phyloP scores from a whole-genome alignment of 257 asterid genomes.

The Nicotiana benthamiana region DNA sequence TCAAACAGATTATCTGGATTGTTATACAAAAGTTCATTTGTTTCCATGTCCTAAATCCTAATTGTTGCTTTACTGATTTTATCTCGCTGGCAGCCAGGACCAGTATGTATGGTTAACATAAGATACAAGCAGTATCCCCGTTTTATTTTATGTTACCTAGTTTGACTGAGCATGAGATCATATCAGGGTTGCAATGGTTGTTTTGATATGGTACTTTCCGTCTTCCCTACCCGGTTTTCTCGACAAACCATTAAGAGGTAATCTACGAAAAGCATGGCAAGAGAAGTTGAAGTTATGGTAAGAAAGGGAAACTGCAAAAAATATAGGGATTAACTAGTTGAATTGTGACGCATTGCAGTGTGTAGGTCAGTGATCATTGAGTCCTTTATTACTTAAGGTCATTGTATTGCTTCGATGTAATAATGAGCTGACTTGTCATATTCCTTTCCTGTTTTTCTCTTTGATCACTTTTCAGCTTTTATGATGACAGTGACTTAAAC shows the following conservation, averaged over 20 bases:
- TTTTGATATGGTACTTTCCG: neutral
- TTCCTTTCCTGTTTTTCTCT: neutral
- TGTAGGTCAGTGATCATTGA: neutral
- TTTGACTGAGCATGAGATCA: neutral
- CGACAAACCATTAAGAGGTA: neutral
- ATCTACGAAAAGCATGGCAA: neutral
- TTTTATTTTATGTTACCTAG: neutral
- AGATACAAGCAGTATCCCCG: neutral
- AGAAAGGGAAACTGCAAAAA: neutral
- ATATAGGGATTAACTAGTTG: neutral
- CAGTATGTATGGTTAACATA: neutral
- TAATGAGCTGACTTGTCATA: neutral
- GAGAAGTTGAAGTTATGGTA: neutral
- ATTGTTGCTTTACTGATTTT: neutral
- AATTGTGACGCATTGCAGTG: neutral
- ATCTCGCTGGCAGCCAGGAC: neutral
- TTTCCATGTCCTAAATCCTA: neutral
- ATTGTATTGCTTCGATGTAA: neutral
- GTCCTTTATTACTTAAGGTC: neutral
- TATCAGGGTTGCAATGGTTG: neutral
- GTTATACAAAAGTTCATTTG: neutral
- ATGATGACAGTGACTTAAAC: neutral
- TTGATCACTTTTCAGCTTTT: neutral
- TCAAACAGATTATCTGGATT: neutral
- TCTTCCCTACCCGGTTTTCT: neutral